Evolutionary conservation across 2,329 filamentous ascomycete genomes (phyloP).

Genomic region (Pezicula radicicola): DNA sequence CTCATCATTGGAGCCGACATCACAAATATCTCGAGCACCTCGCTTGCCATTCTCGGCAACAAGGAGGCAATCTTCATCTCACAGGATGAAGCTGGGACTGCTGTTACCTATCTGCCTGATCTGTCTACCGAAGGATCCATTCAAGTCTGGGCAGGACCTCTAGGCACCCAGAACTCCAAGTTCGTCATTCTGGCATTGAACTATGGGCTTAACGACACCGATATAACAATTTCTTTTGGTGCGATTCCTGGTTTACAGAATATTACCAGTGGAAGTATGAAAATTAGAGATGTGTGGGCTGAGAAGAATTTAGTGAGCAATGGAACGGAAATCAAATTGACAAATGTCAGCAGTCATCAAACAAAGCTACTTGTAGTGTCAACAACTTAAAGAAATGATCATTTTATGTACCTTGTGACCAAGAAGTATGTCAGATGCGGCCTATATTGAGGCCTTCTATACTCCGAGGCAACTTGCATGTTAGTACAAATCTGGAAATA

Average conservation of each 20-base stretch:
- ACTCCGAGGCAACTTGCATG: no score
- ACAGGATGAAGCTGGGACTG: conserved; percentile 29
- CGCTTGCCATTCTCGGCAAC: conserved; percentile 30
- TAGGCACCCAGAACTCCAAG: conserved; percentile 2
- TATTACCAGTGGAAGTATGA: neutral
- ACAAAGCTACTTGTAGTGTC: conserved; percentile 2
- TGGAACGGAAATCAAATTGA: conserved; percentile 1
- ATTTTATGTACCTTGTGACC: no score
- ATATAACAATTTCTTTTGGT: conserved; percentile 9
- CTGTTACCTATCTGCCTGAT: conserved; percentile 20
- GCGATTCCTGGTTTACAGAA: conserved; percentile 6
- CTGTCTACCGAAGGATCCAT: conserved; percentile 20
- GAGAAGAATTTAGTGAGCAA: conserved; percentile 4
- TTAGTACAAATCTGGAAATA: no score
- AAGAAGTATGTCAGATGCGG: no score
- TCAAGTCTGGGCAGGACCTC: conserved; percentile 26
- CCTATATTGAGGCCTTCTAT: no score
- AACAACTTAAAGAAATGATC: no score
- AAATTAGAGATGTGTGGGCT: conserved; percentile 13
- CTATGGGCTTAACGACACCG: neutral
- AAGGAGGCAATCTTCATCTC: conserved; percentile 32
- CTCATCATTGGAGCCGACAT: conserved; percentile 39
- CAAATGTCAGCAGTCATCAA: conserved; percentile 7
- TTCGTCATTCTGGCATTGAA: conserved; percentile 14
- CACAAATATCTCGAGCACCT: conserved; percentile 23